Evolutionary conservation across 352 stramenopile species (phyloP), one percentile per base, ranked within the genome.

Genomic region (Phytophthora fragariae): DNA sequence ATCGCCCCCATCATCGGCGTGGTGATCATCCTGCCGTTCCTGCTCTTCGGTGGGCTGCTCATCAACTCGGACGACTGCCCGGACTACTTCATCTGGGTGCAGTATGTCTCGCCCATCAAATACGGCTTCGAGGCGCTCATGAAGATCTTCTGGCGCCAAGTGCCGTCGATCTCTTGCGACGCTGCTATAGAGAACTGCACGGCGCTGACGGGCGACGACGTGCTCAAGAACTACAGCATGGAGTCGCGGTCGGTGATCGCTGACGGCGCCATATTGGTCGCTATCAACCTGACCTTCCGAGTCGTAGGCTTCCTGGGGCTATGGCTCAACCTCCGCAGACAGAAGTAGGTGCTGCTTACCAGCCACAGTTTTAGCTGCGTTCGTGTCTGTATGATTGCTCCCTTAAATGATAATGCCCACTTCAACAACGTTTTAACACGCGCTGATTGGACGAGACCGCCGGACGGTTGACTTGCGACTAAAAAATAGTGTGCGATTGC

Each of bases 91-190:
- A 41, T 75, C 1, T 90, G 83, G 83, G 62, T 88, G 33, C 49
- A 80, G 41, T 84, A 83, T 57, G 29, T 88, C 1, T 90, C 81
- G 12, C 81, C 79, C 1, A 70, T 88, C 44, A 84, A 83, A 47
- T 87, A 82, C 60, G 75, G 79, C 39, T 89, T 80, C 44, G 77
- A 83, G 29, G 83, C 73, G 2, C 19, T 85, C 15, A 89, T 86
- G 75, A 85, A 82, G 29, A 76, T 85, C 39, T 89, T 77, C 62
- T 91, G 83, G 83, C 29, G 67, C 2, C 41, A 73, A 10, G 65
- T 88, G 7, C 31, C 62, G 2, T 29, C 52, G 0, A 90, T 90
- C 17, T 49, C 79, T 12, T 90, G 83, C 62, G 17, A 76, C n/a
- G 24, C 37, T 2, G 19, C 66, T 0, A 46, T 67, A 7, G 68